Percentiles rank a stretch among this genome's conserved stretches.
phyloP scores from a whole-genome alignment of 768 basidiomycete genomes.

The Russula virescens region DNA sequence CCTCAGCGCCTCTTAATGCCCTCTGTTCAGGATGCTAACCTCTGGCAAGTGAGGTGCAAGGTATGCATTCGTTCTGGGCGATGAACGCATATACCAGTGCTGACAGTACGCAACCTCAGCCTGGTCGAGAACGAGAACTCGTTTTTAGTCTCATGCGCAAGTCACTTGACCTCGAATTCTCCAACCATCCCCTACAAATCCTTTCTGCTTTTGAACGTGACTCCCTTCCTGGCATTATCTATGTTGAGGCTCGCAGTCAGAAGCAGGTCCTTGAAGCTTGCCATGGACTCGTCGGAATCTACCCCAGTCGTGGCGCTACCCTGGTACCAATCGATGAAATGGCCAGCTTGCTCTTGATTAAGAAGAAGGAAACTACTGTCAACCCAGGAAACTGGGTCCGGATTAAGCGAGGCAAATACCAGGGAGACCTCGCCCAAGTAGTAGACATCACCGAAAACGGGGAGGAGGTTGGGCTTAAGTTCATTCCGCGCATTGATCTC shows the following conservation, averaged over 20 bases:
- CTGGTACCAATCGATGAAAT: conserved; percentile 97
- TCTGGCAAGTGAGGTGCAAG: conserved; percentile 95
- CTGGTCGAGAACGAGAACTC: conserved; percentile 88
- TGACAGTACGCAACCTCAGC: conserved; percentile 39
- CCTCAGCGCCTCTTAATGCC: conserved; percentile 95
- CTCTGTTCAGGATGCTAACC: conserved; percentile 87
- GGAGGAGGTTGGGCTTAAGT: conserved; percentile 87
- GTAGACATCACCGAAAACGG: conserved; percentile 90
- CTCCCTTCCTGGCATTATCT: conserved; percentile 92
- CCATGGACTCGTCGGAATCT: conserved; percentile 89
- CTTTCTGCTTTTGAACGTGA: conserved; percentile 94
- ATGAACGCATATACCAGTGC: neutral
- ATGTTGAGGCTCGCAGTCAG: conserved; percentile 88
- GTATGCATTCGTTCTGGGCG: conserved; percentile 36
- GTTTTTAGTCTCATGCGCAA: conserved; percentile 95
- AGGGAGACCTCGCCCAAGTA: conserved; percentile 93
- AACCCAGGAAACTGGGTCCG: conserved; percentile 92
- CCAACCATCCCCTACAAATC: conserved; percentile 74
- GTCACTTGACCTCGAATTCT: conserved; percentile 77
- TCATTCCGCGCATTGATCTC: conserved; percentile 96
- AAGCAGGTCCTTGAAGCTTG: conserved; percentile 82
- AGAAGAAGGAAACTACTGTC: conserved; percentile 85
- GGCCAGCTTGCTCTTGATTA: conserved; percentile 92
- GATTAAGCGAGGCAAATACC: conserved; percentile 87
- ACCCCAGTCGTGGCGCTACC: conserved; percentile 70